Base-by-base conservation (phyloP, 2,329 filamentous ascomycete genomes). In the Clonostachys rhizophaga region DNA sequence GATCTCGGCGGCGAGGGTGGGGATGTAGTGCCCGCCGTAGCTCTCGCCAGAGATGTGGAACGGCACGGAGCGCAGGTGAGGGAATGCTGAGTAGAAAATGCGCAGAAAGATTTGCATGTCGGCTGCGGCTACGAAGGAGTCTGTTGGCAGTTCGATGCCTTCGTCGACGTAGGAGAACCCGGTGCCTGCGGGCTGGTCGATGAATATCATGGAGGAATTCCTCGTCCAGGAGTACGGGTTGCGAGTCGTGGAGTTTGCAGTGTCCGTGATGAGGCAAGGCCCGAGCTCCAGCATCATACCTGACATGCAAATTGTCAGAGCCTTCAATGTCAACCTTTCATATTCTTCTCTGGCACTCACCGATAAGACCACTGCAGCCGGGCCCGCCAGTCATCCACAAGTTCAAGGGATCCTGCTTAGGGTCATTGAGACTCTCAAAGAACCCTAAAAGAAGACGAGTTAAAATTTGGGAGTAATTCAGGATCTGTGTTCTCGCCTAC, bases 61-160 rank as follows among this genome's bases (percentile, higher is more conserved):
- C 71, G 92, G 86, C 71, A 97, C 94, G 65, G 85, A 79, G 44
- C 90, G 83, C 64, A 97, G 97, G 71, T 99, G 81, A 48, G 94
- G 94, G 80, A 97, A 99, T 67, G 96, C 89, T 74, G 96, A 87
- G 81, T 99, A 99, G 83, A 99, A 99, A 57, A 97, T 87, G 40
- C 91, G 94, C 55, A 99, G 78, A 52, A 99, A 86, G 56, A 94
- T 94, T 63, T 97, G 97, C 58, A 99, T 85, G 82, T 99, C 97
- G 74, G 90, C 90, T 44, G 94, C 94, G 12, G 45, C 45, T 6
- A 42, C n/a, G 11, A 39, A 30, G 10, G 17, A 24, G 3, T 13
- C 20, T n/a, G 44, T 46, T 30, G 24, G 24, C 24, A 30, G 24
- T 4, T 30, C 24, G 24, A 30, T 30, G 24, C 24, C 24, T 5